These are phyloP conservation scores for Stereocaulon alpinum DNA, from an alignment of 495 filamentous ascomycete species.

Conservation along the genomic window DNA sequence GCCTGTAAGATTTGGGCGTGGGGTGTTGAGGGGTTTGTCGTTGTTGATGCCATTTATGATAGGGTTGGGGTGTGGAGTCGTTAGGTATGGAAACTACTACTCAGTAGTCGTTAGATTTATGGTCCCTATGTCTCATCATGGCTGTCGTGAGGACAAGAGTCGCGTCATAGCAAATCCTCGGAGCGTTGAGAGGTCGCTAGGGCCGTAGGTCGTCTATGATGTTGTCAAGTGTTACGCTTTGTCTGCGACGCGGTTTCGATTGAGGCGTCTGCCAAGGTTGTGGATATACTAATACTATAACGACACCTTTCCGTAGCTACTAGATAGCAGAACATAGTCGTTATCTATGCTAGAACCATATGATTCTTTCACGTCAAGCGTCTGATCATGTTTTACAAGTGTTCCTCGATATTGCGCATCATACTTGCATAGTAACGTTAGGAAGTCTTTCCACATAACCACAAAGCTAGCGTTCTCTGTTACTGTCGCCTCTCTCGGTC, in stretches of 20 bases:
- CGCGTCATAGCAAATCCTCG: not conserved
- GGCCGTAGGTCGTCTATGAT: not conserved
- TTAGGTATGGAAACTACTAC: not conserved
- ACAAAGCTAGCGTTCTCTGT: too few species aligned
- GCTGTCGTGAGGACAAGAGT: not conserved
- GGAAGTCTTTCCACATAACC: too few species aligned
- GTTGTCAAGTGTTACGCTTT: not conserved
- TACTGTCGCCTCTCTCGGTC: too few species aligned
- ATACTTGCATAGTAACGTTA: too few species aligned
- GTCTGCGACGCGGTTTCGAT: not conserved
- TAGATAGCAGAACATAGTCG: not conserved
- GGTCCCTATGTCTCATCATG: not conserved
- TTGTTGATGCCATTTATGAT: not conserved
- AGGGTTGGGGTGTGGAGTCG: not conserved
- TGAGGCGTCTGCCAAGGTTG: too few species aligned
- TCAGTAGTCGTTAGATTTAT: not conserved
- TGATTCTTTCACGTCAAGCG: too few species aligned
- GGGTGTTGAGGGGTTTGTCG: slow-evolving; percentile 30
- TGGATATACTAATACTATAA: not conserved
- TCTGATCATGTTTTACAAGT: too few species aligned
- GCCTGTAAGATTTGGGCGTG: slow-evolving; percentile 22
- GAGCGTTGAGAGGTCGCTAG: not conserved
- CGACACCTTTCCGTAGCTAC: not conserved
- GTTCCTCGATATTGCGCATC: too few species aligned
- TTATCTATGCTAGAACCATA: not conserved